Evolutionary conservation across 2,329 filamentous ascomycete species (phyloP).

Genomic region (Microdochium nivale): DNA sequence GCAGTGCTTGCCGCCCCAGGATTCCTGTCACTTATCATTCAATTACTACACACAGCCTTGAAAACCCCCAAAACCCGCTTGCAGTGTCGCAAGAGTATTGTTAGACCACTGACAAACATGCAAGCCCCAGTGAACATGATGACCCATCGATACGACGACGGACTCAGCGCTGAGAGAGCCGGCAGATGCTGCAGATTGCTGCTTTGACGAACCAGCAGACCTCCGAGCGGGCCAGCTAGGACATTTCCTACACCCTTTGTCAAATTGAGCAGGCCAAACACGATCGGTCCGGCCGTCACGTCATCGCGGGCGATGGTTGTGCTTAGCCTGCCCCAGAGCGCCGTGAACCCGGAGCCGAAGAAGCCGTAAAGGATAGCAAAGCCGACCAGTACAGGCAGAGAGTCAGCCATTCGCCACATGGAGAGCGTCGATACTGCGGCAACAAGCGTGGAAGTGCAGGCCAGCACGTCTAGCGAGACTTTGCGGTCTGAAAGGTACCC

Average conservation of each 20-base stretch:
- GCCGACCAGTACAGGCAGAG: conserved; percentile 31
- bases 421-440: conserved; percentile 38
- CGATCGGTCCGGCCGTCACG: conserved; percentile 5
- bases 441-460: conserved; percentile 31
- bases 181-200: background rate
- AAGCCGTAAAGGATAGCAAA: conserved; percentile 47
- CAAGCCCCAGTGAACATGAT: conserved; percentile 9
- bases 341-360: conserved; percentile 42
- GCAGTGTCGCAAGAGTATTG: conserved; percentile 5
- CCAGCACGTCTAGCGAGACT: conserved; percentile 26
- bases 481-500: conserved; percentile 40
- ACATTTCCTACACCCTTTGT: conserved; percentile 10
- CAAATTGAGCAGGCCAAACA: conserved; percentile 8
- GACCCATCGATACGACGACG: conserved; percentile 5
- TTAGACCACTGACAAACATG: conserved; percentile 9
- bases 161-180: background rate
- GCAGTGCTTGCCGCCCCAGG: no score
- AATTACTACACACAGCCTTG: no score
- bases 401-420: conserved; percentile 41
- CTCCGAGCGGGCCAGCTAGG: conserved; percentile 8
- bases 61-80: no score
- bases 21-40: no score
- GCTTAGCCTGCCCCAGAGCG: conserved; percentile 32
- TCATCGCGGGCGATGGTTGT: conserved; percentile 5
- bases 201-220: conserved; percentile 5